phyloP scores from a whole-genome alignment of 257 asterid species.

The Hygrophila difformis region DNA sequence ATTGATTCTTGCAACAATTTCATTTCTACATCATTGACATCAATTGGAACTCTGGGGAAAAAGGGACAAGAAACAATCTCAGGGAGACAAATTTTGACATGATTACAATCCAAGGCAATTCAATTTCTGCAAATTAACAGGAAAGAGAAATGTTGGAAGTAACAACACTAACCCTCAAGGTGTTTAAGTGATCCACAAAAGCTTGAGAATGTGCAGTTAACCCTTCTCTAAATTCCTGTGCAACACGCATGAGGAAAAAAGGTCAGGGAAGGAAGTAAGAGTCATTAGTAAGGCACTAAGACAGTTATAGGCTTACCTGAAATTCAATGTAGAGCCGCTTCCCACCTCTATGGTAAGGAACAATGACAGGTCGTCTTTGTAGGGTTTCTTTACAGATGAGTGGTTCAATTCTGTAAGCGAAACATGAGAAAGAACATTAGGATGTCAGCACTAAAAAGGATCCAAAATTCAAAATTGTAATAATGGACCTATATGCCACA shows the following conservation, averaged over 20 bases:
- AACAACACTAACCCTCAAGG: constrained; percentile 44
- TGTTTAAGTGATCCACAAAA: constrained; percentile 39
- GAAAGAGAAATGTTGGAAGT: constrained; percentile 3
- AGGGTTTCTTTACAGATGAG: constrained; percentile 74
- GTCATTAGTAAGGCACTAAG: neutral
- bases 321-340: constrained; percentile 79
- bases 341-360: constrained; percentile 97
- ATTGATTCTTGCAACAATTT: no score
- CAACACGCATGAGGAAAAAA: constrained; percentile 5
- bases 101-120: neutral
- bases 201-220: constrained; percentile 71
- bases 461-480: neutral
- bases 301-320: constrained; percentile 44
- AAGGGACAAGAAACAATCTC: no score
- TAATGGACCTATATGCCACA: constrained; percentile 74
- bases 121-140: neutral
- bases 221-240: constrained; percentile 83
- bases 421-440: constrained; percentile 1
- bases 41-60: no score
- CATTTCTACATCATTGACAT: no score
- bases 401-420: constrained; percentile 69
- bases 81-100: no score
- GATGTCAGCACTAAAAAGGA: constrained; percentile 3
- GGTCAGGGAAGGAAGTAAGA: constrained; percentile 2
- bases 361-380: constrained; percentile 62